phyloP scores from a whole-genome alignment of 345 rosid genomes.

The Hypericum perforatum region DNA sequence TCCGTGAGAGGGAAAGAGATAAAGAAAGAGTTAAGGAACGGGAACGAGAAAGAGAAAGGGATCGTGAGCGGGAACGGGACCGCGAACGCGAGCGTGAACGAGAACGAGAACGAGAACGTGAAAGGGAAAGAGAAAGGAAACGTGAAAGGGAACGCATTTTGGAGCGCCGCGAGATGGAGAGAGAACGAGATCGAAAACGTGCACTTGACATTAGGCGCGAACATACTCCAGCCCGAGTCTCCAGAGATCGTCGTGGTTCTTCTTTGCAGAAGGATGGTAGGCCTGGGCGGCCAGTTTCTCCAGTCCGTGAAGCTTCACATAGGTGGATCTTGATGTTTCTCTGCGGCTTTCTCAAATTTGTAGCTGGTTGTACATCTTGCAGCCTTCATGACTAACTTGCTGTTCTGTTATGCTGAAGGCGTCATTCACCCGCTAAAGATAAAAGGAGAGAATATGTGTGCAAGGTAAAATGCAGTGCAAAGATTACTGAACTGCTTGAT shows the following conservation, averaged over 20 bases:
- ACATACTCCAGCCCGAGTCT: slow-evolving; percentile 54
- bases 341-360: slow-evolving; percentile 45
- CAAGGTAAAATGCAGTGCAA: slow-evolving; percentile 67
- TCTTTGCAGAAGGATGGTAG: slow-evolving; percentile 55
- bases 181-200: slow-evolving; percentile 69
- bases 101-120: slow-evolving; percentile 39
- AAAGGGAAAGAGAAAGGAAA: slow-evolving; percentile 41
- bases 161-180: slow-evolving; percentile 70
- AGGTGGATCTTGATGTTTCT: slow-evolving; percentile 87
- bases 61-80: slow-evolving; percentile 11
- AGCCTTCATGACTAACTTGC: slow-evolving; percentile 56
- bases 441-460: slow-evolving; percentile 93
- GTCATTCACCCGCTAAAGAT: slow-evolving; percentile 78
- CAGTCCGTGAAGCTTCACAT: slow-evolving; percentile 64
- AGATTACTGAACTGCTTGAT: slow-evolving; percentile 41
- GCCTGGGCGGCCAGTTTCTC: slow-evolving; percentile 55
- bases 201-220: slow-evolving; percentile 53
- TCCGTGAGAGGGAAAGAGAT: slow-evolving; percentile 77
- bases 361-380: slow-evolving; percentile 44
- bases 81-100: slow-evolving; percentile 18
- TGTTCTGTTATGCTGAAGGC: slow-evolving; percentile 99
- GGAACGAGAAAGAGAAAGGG: slow-evolving; percentile 33
- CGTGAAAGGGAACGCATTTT: slow-evolving; percentile 51
- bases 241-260: slow-evolving; percentile 67
- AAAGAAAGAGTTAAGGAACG: slow-evolving; percentile 48